Percentiles rank a stretch among this genome's conserved stretches.
Conservation (phyloP, 73 alveolate genomes). For the Loxodes magnus region DNA sequence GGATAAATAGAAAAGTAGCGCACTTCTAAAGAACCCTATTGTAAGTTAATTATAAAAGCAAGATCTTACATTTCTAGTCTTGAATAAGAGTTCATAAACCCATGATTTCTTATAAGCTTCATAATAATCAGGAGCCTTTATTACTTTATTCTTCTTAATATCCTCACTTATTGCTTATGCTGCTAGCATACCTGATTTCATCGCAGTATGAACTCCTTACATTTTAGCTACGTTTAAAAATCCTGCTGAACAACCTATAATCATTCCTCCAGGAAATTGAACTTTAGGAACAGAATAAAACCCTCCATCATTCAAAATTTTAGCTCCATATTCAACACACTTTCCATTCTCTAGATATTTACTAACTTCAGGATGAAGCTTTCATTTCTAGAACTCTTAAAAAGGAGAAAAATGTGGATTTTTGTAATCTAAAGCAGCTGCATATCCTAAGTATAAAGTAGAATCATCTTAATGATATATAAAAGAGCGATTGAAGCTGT, state of each 20-base stretch:
- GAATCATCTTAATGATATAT: constrained; percentile 56
- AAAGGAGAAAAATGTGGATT: constrained; percentile 60
- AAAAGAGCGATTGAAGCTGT: constrained; percentile 84
- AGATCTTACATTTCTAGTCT: constrained; percentile 15
- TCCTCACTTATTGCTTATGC: constrained; percentile 57
- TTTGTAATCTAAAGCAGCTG: constrained; percentile 82
- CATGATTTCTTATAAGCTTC: constrained; percentile 25
- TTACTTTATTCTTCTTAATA: constrained; percentile 19
- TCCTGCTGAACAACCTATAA: constrained; percentile 77
- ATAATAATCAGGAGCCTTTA: constrained; percentile 28
- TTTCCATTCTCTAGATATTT: constrained; percentile 39
- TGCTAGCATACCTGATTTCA: constrained; percentile 83
- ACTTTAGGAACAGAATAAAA: constrained; percentile 72
- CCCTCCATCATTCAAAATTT: constrained; percentile 68
- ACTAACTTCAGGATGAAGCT: constrained; percentile 59
- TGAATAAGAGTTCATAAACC: constrained; percentile 30
- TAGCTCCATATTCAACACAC: constrained; percentile 67
- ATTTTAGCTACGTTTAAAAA: constrained; percentile 66
- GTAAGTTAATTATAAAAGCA: not conserved
- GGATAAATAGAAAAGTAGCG: not conserved
- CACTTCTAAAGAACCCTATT: not conserved
- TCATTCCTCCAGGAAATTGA: constrained; percentile 81
- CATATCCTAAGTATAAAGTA: constrained; percentile 63
- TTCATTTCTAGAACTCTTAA: constrained; percentile 62
- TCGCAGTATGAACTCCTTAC: constrained; percentile 78